Conservation (phyloP, 2,329 filamentous ascomycete species). For the Lasiodiplodia gonubiensis region DNA sequence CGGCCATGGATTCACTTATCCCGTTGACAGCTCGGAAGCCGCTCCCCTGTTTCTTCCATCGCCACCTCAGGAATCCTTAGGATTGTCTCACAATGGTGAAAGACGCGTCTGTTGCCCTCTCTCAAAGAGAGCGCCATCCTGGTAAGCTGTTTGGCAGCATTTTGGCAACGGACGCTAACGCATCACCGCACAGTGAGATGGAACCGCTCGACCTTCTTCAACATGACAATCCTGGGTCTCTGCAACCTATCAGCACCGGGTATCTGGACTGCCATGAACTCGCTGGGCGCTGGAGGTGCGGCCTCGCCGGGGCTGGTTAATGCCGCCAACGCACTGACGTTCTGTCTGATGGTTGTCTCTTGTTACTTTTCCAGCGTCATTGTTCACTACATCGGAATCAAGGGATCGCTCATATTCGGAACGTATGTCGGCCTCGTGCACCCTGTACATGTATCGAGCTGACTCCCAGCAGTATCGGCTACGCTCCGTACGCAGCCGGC, state of each 20-base stretch:
- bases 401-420: constrained; percentile 40
- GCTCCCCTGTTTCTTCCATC: not conserved
- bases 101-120: not conserved
- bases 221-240: constrained; percentile 53
- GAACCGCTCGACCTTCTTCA: constrained; percentile 47
- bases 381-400: constrained; percentile 51
- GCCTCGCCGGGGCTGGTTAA: constrained; percentile 8
- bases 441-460: no score
- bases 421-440: constrained; percentile 20
- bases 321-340: constrained; percentile 16
- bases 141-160: not conserved
- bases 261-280: constrained; percentile 55
- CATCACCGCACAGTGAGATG: not conserved
- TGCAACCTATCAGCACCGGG: constrained; percentile 55
- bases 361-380: constrained; percentile 7
- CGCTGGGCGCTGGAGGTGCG: constrained; percentile 18
- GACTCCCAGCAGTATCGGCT: constrained; percentile 39
- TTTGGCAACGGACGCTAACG: not conserved
- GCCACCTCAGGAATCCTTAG: not conserved
- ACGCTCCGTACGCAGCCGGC: constrained; percentile 40
- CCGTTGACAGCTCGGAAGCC: not conserved
- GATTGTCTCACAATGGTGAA: not conserved
- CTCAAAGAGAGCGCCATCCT: not conserved
- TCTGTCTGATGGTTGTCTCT: constrained; percentile 17
- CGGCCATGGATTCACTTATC: not conserved